Base-by-base conservation (phyloP, 805 yeast species). In the Isabelozyma pseudorhagii region DNA sequence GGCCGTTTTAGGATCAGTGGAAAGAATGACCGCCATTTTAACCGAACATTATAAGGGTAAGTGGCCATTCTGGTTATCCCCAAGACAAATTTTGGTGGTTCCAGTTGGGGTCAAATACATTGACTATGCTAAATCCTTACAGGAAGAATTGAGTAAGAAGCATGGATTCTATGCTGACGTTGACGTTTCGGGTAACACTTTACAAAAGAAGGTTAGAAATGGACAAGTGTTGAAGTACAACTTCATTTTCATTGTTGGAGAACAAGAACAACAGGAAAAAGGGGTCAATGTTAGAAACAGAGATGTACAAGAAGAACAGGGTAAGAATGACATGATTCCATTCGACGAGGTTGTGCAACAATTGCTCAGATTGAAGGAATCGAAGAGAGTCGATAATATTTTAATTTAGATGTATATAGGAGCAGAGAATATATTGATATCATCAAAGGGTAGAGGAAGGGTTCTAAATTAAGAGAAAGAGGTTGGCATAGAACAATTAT, bases 51-150 rank as follows among this genome's bases (percentile, higher is more conserved):
- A 80, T 75, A 97, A 92, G 67, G 99, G 99, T 64, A 94, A 91
- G 71, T 94, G 99, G 99, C 99, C 99, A 65, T 89, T 94, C 81
- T 94, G 99, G 99, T 80, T 94, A 67, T 92, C 98, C n/a, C 99
- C 99, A 64, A 87, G 99, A 78, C 99, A 94, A 77, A 82, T 93
- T 50, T 78, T 93, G 61, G 96, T 94, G 62, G 94, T 94, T 29
- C 99, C 99, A 60, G 97, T 94, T 61, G 97, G 97, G 65, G 96
- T 88, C 56, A 90, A 89, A 71, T 93, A 86, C 78, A 84, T 79
- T 64, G 96, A 85, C 56, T 94, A 94, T 66, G 99, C 98, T 41
- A 84, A 86, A 69, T 76, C 82, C 60, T 87, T 94, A 56, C 84
- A 85, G 62, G 82, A 87, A 63, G 69, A 71, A 57, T 76, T 86